Evolutionary conservation across 352 stramenopile genomes (phyloP).

Genomic region (Globisporangium radiosum): DNA sequence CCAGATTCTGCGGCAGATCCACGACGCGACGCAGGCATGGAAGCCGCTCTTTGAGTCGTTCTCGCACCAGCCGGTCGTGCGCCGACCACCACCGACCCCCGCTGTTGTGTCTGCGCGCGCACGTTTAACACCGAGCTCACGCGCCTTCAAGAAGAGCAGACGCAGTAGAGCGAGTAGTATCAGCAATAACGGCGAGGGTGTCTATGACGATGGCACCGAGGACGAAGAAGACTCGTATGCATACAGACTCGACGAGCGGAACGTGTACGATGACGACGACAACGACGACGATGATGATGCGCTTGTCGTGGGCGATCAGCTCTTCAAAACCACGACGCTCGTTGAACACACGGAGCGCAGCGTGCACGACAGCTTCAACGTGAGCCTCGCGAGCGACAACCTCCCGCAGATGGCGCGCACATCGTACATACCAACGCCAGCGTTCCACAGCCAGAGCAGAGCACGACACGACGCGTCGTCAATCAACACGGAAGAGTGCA

Average conservation of each 20-base stretch:
- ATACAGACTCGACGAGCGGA: conserved; percentile 2
- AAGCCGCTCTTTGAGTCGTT: conserved; percentile 73
- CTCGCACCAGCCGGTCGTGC: conserved; percentile 34
- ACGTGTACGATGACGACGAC: conserved; percentile 17
- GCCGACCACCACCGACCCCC: conserved; percentile 32
- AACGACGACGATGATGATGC: conserved; percentile 26
- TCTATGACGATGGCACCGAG: not conserved
- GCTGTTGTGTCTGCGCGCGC: conserved; percentile 21
- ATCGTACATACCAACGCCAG: conserved; percentile 48
- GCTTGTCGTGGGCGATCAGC: conserved; percentile 42
- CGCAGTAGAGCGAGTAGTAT: not conserved
- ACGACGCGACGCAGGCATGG: conserved; percentile 70
- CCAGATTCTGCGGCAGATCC: conserved; percentile 70
- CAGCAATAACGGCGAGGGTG: too few relatives aligned
- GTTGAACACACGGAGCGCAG: conserved; percentile 26
- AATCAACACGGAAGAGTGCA: conserved; percentile 38
- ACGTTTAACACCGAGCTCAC: conserved; percentile 17
- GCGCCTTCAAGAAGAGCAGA: not conserved
- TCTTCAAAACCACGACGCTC: conserved; percentile 74
- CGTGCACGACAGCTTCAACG: conserved; percentile 45
- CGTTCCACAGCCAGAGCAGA: conserved; percentile 14
- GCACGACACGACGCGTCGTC: conserved; percentile 34
- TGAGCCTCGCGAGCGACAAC: conserved; percentile 57
- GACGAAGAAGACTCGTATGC: conserved; percentile 15
- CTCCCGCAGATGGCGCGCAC: conserved; percentile 58